Base-by-base conservation (phyloP, 371 early-diverging fungal species). In the Lichtheimia hyalospora region DNA sequence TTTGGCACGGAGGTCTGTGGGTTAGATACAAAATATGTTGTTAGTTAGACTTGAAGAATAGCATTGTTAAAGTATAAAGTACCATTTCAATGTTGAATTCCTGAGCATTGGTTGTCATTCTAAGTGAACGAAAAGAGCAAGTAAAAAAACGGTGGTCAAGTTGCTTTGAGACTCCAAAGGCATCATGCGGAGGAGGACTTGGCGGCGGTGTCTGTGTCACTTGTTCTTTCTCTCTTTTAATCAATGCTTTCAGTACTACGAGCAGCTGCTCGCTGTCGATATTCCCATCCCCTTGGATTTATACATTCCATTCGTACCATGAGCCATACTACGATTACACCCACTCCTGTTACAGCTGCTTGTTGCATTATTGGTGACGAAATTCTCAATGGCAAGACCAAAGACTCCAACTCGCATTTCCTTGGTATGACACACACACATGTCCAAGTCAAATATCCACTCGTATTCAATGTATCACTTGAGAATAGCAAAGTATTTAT, bases 321-420 rank as follows among this genome's bases (percentile, higher is more conserved):
- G 46, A 46, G 46, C 46, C 18, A 18, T 8, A 14, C n/a, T 41
- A 54, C 54, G 2, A 34, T 14, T 14, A 5, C 24, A 21, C 54
- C 44, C 3, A 43, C 44, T 0, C 23, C 56, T 4, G 56, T 55
- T 24, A 43, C 56, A 24, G 81, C 81, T 6, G 76, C 74, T 23
- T 75, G 74, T 41, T 73, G 72, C 34, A 70, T 79, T n/a, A 78
- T 81, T 67, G 81, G 81, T 43, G 91, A 91, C 69, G 92, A 91
- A 60, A 85, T 91, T 20, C 81, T 92, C 15, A 82, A 76, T 66
- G 92, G 92, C 46, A 90, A 88, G 64, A 87, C 86, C 15, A 75
- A 65, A 42, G 92, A 92, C 68, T 73, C 81, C 25, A 92, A 92
- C 63, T 74, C 85, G 6, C 58, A 82, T 28, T 84, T 63, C 41